Base-by-base conservation (phyloP, 2,329 filamentous ascomycete species). In the Claviceps citrina region DNA sequence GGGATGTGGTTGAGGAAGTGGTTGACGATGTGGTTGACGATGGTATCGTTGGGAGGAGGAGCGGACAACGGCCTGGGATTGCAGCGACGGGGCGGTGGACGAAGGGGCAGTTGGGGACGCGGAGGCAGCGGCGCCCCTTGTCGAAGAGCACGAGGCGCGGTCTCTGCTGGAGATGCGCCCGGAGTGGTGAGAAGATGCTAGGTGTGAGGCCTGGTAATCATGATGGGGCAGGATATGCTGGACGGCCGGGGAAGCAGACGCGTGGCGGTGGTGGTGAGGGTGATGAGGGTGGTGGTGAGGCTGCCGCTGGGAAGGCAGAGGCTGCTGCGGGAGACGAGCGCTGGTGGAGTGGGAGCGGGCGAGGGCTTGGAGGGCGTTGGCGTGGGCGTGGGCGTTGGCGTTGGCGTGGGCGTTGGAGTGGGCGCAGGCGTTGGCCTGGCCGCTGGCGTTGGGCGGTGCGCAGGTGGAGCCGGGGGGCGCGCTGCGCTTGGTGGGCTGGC, bases 201-300 rank as follows among this genome's bases (percentile, higher is more conserved):
- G 60, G 65, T 78, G 78, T 51, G 71, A 67, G 51, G 78, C 71
- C 62, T 89, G 84, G 66, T 78, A 78, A 61, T 91, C 83, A 58
- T 79, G 70, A 53, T 80, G 76, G 40, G 65, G 63, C 39, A 63
- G 51, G 32, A 62, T 49, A 41, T 70, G 62, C 46, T 66, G 62
- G 36, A 60, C 37, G 18, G 34, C 27, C 41, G 60, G 56, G 31
- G 62, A 62, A 20, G 63, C 64, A 27, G 63, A 62, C 51, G 57
- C 47, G 51, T 54, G 58, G 47, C 55, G 59, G 43, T 59, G 61
- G 49, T 61, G 59, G 39, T 55, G 62, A 44, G 56, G 55, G 44
- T 51, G 52, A 18, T 47, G 47, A 32, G 47, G 49, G 18, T 58
- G 60, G 49, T 61, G 58, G 40, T 55, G 62, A 44, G 56, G 55